A percentile compares a stretch with the other conserved stretches of the same genome.
Conservation (phyloP, 768 basidiomycete genomes). For the Phylloporus sp. region DNA sequence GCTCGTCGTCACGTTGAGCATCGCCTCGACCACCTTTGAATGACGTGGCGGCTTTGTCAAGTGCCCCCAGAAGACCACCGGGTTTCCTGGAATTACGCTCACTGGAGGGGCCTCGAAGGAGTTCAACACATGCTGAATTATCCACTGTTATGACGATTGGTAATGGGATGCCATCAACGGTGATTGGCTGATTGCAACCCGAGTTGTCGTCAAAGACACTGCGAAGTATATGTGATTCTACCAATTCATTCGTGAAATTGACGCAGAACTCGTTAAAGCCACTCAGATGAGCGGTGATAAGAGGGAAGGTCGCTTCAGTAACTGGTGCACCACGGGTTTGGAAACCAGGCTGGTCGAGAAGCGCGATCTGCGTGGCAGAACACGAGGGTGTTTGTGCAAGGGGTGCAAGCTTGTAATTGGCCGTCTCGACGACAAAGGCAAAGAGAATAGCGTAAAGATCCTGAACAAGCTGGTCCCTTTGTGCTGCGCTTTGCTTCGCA, state of each 20-base stretch:
- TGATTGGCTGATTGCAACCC: constrained; percentile 42
- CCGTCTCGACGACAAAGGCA: constrained; percentile 59
- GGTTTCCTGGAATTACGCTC: constrained; percentile 49
- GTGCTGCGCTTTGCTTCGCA: constrained; percentile 45
- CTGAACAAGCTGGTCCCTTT: constrained; percentile 52
- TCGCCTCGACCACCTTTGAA: constrained; percentile 50
- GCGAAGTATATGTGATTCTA: constrained; percentile 56
- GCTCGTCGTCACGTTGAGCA: constrained; percentile 45
- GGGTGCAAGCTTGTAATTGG: constrained; percentile 54
- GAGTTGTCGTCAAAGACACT: constrained; percentile 49
- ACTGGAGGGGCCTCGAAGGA: constrained; percentile 52
- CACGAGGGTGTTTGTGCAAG: constrained; percentile 37
- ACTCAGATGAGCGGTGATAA: constrained; percentile 54
- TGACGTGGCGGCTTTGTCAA: constrained; percentile 49
- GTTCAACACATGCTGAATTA: constrained; percentile 51
- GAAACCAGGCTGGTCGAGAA: constrained; percentile 57
- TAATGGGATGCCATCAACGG: constrained; percentile 50
- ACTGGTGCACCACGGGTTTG: constrained; percentile 47
- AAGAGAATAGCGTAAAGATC: constrained; percentile 65
- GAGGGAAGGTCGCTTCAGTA: constrained; percentile 41
- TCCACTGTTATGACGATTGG: constrained; percentile 49
- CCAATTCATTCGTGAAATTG: constrained; percentile 56
- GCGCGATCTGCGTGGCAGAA: constrained; percentile 44
- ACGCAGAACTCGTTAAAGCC: constrained; percentile 59
- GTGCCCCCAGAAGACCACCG: constrained; percentile 52